Percentiles rank a stretch among this genome's conserved stretches.
These are phyloP conservation scores for Casuarina glauca DNA, from an alignment of 306 rosid genomes.

Conservation along the genomic window DNA sequence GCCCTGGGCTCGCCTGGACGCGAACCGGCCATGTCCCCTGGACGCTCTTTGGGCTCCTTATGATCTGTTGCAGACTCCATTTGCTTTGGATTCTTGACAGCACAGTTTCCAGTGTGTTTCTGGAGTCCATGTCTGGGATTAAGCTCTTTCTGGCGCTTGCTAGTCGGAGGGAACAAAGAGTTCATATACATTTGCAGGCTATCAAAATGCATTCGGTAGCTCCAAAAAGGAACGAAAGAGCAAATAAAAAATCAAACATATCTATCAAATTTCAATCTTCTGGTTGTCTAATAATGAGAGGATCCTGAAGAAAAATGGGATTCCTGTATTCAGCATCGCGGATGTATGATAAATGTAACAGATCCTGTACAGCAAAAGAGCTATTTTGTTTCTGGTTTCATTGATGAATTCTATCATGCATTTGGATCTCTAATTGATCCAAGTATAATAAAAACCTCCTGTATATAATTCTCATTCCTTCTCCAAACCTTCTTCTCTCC, in stretches of 20 bases:
- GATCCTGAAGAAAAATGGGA: conserved; percentile 16
- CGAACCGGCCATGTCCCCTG: conserved; percentile 80
- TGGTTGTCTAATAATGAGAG: not conserved
- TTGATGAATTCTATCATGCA: not conserved
- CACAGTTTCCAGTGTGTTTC: not conserved
- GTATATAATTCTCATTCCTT: not conserved
- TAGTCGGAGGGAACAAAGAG: not conserved
- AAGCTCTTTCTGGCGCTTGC: conserved; percentile 9
- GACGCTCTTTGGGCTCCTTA: conserved; percentile 97
- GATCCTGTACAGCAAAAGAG: conserved; percentile 38
- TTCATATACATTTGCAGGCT: too few species aligned
- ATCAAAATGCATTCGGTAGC: not conserved
- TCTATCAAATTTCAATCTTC: not conserved
- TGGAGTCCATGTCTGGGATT: not conserved
- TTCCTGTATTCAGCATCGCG: conserved; percentile 15
- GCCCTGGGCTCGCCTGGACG: conserved; percentile 89
- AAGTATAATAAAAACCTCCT: too few species aligned
- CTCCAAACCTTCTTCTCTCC: not conserved
- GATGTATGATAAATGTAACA: conserved; percentile 19
- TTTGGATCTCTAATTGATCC: not conserved
- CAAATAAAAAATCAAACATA: not conserved
- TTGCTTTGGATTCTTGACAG: conserved; percentile 59
- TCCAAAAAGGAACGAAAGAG: not conserved
- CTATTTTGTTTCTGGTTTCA: conserved; percentile 18
- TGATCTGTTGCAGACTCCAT: conserved; percentile 72